Percentiles rank a stretch among this genome's conserved stretches.
phyloP scores from a whole-genome alignment of 805 yeast genomes.

The Blastobotrys mokoenaii region DNA sequence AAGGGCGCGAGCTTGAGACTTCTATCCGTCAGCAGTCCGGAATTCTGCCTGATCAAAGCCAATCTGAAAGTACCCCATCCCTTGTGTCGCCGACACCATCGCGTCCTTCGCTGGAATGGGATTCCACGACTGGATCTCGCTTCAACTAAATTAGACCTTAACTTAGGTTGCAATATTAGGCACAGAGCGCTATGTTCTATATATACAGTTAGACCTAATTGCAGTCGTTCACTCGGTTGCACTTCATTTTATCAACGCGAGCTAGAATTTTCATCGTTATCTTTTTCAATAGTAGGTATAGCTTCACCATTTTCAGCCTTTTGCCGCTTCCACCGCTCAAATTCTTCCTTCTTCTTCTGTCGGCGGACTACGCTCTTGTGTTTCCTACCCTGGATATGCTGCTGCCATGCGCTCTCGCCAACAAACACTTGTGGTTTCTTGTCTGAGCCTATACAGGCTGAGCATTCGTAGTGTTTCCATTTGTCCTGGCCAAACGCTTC shows the following conservation, averaged over 20 bases:
- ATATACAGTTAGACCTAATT: not conserved
- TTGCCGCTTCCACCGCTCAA: slow-evolving; percentile 15
- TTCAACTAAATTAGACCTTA: not conserved
- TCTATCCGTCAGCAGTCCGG: not conserved
- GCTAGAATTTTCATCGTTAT: not conserved
- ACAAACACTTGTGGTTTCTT: slow-evolving; percentile 54
- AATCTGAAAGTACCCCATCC: no score
- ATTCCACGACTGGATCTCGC: not conserved
- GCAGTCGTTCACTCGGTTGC: no score
- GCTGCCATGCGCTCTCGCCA: slow-evolving; percentile 63
- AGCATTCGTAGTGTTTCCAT: slow-evolving; percentile 69
- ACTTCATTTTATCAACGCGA: not conserved
- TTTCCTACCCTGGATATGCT: slow-evolving; percentile 58
- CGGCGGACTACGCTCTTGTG: slow-evolving; percentile 37
- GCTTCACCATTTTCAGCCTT: not conserved
- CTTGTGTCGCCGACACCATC: not conserved
- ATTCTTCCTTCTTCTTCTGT: slow-evolving; percentile 14
- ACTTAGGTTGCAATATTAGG: no score
- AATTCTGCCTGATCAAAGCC: not conserved
- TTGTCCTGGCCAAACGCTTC: slow-evolving; percentile 21
- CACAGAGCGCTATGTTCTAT: no score
- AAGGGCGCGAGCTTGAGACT: slow-evolving; percentile 43
- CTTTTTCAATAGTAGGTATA: not conserved
- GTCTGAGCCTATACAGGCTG: slow-evolving; percentile 46
- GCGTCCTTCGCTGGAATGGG: not conserved